Evolutionary conservation across 2,329 filamentous ascomycete species (phyloP).

Genomic region (Trichoderma atroviride): DNA sequence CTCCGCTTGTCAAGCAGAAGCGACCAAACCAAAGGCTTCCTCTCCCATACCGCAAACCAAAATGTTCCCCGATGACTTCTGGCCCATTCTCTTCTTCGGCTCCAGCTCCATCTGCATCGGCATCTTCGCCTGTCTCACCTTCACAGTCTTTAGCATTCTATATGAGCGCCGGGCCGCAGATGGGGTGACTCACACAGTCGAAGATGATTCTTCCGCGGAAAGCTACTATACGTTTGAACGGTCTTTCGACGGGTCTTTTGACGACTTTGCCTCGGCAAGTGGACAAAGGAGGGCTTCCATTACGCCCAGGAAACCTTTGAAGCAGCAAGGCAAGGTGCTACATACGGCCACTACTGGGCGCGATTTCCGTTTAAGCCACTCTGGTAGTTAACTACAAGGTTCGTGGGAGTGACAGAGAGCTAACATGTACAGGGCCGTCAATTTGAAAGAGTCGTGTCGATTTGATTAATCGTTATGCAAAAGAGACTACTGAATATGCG

Average conservation of each 20-base stretch:
- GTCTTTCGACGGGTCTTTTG: background rate
- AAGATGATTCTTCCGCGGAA: background rate
- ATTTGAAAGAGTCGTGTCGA: background rate
- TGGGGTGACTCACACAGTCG: background rate
- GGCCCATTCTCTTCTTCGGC: background rate
- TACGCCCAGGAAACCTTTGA: background rate
- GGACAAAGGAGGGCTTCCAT: background rate
- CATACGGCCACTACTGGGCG: background rate
- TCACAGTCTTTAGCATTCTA: conserved; percentile 5
- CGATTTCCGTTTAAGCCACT: background rate
- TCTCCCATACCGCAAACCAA: background rate
- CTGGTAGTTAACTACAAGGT: background rate
- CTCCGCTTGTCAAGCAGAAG: background rate
- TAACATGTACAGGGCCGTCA: background rate
- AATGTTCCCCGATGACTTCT: background rate
- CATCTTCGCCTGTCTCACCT: background rate
- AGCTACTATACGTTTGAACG: conserved; percentile 2
- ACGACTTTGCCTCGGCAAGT: background rate
- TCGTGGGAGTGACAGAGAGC: background rate
- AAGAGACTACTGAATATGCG: background rate
- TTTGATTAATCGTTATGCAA: background rate
- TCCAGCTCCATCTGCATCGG: background rate
- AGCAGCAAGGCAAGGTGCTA: background rate
- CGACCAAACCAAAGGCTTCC: background rate
- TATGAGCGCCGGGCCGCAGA: background rate